Percentiles rank a stretch among this genome's conserved stretches.
phyloP scores from a whole-genome alignment of 768 basidiomycete species.

The Phylloporus scabripes region DNA sequence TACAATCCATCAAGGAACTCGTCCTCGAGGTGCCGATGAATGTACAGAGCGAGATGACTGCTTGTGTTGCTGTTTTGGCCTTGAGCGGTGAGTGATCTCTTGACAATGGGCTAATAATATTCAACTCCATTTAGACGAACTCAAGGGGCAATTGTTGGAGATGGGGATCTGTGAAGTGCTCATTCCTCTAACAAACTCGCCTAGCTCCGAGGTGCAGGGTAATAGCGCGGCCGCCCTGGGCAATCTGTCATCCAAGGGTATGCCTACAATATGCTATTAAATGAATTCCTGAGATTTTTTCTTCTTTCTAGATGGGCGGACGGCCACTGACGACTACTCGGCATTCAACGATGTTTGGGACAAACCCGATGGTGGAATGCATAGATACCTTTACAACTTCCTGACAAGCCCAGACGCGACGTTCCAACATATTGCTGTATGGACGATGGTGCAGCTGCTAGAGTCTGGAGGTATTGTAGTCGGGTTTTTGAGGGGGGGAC shows the following conservation, averaged over 20 bases:
- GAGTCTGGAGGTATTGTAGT: constrained; percentile 77
- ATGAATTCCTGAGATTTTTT: not conserved
- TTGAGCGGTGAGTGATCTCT: constrained; percentile 66
- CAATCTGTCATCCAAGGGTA: constrained; percentile 95
- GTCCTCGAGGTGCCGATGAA: constrained; percentile 93
- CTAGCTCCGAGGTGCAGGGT: constrained; percentile 96
- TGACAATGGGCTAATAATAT: not conserved
- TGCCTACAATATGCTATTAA: constrained; percentile 7
- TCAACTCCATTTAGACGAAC: constrained; percentile 62
- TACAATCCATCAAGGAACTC: constrained; percentile 94
- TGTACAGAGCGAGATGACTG: constrained; percentile 99
- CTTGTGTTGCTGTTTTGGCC: constrained; percentile 94
- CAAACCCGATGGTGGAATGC: constrained; percentile 95
- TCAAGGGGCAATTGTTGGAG: constrained; percentile 94
- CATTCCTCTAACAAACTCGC: constrained; percentile 93
- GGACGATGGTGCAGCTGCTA: constrained; percentile 96
- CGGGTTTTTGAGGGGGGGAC: not conserved
- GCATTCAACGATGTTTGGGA: constrained; percentile 99
- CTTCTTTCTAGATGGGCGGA: constrained; percentile 56
- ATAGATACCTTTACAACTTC: constrained; percentile 91
- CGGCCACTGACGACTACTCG: constrained; percentile 82
- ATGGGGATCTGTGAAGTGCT: constrained; percentile 98
- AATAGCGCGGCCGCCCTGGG: constrained; percentile 97
- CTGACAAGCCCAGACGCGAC: constrained; percentile 90
- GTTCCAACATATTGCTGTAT: constrained; percentile 99